Evolutionary conservation across 331 rosid species (phyloP).

Genomic region (Malus hybrid): DNA sequence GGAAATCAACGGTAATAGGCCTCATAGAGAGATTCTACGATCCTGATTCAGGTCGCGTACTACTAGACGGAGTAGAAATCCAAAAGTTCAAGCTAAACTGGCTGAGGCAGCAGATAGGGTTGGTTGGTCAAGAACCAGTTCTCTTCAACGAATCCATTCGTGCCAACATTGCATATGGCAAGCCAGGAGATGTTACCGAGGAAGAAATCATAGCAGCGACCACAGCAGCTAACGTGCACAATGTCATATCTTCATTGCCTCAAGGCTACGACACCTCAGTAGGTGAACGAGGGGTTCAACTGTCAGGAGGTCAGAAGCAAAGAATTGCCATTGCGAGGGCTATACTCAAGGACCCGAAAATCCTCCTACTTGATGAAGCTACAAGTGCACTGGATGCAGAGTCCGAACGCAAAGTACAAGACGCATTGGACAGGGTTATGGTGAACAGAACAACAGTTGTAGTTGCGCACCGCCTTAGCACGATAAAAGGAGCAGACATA

Average conservation of each 20-base stretch:
- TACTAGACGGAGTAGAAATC: constrained; percentile 57
- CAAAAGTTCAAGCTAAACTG: constrained; percentile 45
- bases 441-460: constrained; percentile 71
- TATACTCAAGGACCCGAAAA: constrained; percentile 66
- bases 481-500: constrained; percentile 66
- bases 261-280: constrained; percentile 64
- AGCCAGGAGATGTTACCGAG: constrained; percentile 39
- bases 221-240: constrained; percentile 64
- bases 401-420: constrained; percentile 74
- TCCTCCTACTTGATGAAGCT: constrained; percentile 85
- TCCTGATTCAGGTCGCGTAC: constrained; percentile 52
- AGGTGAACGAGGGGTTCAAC: constrained; percentile 82
- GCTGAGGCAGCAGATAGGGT: constrained; percentile 87
- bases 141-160: constrained; percentile 82
- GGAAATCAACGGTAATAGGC: constrained; percentile 74
- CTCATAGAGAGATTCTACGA: constrained; percentile 76
- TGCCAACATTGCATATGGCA: constrained; percentile 71
- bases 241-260: constrained; percentile 57
- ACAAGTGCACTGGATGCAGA: constrained; percentile 93
- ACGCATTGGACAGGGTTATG: constrained; percentile 73
- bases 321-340: constrained; percentile 92
- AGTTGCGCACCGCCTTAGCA: constrained; percentile 74
- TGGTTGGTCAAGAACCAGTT: constrained; percentile 89
- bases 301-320: constrained; percentile 92
- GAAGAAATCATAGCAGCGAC: constrained; percentile 77